Base-by-base conservation (phyloP, 441 rosid genomes). In the Mallotus repandus region DNA sequence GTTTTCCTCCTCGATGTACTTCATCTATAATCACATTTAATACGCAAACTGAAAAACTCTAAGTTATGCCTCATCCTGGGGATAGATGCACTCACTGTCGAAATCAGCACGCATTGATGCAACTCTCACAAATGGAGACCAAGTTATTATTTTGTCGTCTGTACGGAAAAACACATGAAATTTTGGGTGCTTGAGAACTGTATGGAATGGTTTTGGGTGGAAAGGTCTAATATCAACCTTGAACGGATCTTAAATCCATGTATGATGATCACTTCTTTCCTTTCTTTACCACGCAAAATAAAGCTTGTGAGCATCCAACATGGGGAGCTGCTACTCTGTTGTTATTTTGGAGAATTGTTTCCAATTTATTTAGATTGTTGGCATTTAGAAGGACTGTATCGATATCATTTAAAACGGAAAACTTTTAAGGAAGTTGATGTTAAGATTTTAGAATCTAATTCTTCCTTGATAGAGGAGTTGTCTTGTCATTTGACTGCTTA, bases 21-120 rank as follows among this genome's bases (percentile, higher is more conserved):
- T 22, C 67, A 63, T n/a, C 49, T 9, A 63, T 63, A 38, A 15
- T 63, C 49, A 10, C 52, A 18, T 63, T 63, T n/a, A 10, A 43
- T 25, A 63, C 49, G 1, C 6, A 63, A 43, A 43, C 22, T 35
- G 67, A 63, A 43, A 11, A 43, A 63, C 45, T 62, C 19, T 9
- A 62, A 2, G 66, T 15, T 16, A 62, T 16, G 66, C 48, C 66
- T 62, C 43, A 43, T 21, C 67, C 67, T 16, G 67, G 67, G 22
- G n/a, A 9, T 22, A 48, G 7, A 16, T 66, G 69, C 14, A 1
- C 2, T 29, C 0, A 2, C 9, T 54, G 8, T 22, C 56, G n/a
- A 15, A 25, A 0, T 15, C 4, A 35, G 5, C 41, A 35, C 41
- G 41, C 5, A 5, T 35, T 35, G 41, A 35, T 35, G 41, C 41